Percentiles rank a stretch among this genome's conserved stretches.
phyloP scores from a whole-genome alignment of 2,329 filamentous ascomycete species.

The Zasmidium angulare region DNA sequence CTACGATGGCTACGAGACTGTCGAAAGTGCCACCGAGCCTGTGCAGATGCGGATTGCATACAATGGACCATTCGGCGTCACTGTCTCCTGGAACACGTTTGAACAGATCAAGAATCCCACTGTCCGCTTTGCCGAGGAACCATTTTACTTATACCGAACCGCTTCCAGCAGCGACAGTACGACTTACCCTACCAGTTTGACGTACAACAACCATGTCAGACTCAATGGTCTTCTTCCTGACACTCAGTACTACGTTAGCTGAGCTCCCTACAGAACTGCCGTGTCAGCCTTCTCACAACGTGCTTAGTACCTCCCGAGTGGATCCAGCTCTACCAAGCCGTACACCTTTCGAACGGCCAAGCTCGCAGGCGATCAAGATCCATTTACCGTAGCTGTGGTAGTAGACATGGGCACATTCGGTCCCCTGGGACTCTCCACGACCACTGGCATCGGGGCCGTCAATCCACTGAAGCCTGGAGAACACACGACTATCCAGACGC shows the following conservation, averaged over 20 bases:
- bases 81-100: conserved; percentile 14
- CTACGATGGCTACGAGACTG: background rate
- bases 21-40: background rate
- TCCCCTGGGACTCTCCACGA: conserved; percentile 36
- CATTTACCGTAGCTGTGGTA: conserved; percentile 54
- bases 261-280: conserved; percentile 10
- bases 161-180: conserved; percentile 11
- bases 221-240: conserved; percentile 18
- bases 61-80: conserved; percentile 7
- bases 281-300: background rate
- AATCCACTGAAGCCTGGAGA: conserved; percentile 51
- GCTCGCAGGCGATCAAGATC: conserved; percentile 48
- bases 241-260: conserved; percentile 21
- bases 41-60: conserved; percentile 14
- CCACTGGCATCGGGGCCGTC: conserved; percentile 51
- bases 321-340: background rate
- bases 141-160: conserved; percentile 2
- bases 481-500: conserved; percentile 55
- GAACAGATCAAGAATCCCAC: conserved; percentile 9
- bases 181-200: conserved; percentile 22
- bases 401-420: conserved; percentile 47
- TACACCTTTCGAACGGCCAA: conserved; percentile 13
- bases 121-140: conserved; percentile 5
- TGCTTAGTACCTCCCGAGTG: background rate
- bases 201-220: conserved; percentile 27